A percentile compares a stretch with the other conserved stretches of the same genome.
phyloP scores from a whole-genome alignment of 78 protist genomes.

The slime mould (Dictyostelium discoideum) region dicty_2.7 NC_007088.5:5036501-5037000 shows the following conservation, averaged over 20 bases:
- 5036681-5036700: no score
- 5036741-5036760: not conserved
- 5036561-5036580: no score
- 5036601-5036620: no score
- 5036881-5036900: not conserved
- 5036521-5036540: no score
- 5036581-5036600: no score
- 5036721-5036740: not conserved
- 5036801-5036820: not conserved
- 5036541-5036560: no score
- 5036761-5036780: not conserved
- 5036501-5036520: no score
- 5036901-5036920: not conserved
- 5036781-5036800: not conserved
- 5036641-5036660: no score
- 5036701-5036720: not conserved
- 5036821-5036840: not conserved
- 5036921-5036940: not conserved
- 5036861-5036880: not conserved
- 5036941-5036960: not conserved
- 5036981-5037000: not conserved
- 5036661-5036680: no score
- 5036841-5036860: not conserved
- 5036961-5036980: not conserved
- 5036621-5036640: no score